These are phyloP conservation scores for Flammula alnicola DNA, from an alignment of 1,284 basidiomycete genomes.

Conservation along the genomic window DNA sequence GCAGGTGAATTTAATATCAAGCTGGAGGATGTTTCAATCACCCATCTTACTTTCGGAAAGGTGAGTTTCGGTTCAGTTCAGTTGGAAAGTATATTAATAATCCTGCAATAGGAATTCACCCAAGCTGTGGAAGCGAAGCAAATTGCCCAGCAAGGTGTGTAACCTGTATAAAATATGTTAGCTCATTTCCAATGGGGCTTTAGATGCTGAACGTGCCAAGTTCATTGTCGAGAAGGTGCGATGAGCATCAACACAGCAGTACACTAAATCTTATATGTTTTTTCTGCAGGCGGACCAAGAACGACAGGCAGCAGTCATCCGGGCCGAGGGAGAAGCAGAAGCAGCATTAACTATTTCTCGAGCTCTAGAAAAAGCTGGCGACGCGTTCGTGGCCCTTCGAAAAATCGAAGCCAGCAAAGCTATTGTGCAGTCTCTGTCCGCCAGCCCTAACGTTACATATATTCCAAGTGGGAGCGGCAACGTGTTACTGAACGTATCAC, in stretches of 20 bases:
- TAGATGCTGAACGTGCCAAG: slow-evolving; percentile 97
- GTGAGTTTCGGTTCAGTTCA: slow-evolving; percentile 39
- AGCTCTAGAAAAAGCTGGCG: slow-evolving; percentile 93
- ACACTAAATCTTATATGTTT: slow-evolving; percentile 12
- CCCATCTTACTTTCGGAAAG: slow-evolving; percentile 83
- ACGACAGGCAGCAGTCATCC: slow-evolving; percentile 96
- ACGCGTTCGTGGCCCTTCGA: slow-evolving; percentile 93
- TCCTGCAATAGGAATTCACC: slow-evolving; percentile 70
- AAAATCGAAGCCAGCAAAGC: slow-evolving; percentile 99
- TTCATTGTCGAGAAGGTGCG: slow-evolving; percentile 96
- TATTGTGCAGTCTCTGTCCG: slow-evolving; percentile 83
- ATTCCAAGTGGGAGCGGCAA: slow-evolving; percentile 82
- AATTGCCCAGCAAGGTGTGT: slow-evolving; percentile 89
- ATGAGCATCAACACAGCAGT: neutral
- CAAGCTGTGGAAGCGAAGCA: slow-evolving; percentile 99
- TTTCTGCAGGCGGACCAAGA: slow-evolving; percentile 91
- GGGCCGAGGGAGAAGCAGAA: slow-evolving; percentile 98
- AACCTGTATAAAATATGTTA: neutral
- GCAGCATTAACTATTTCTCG: slow-evolving; percentile 92
- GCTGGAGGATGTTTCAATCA: slow-evolving; percentile 97
- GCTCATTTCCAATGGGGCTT: slow-evolving; percentile 18
- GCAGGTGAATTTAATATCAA: slow-evolving; percentile 97
- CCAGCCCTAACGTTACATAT: slow-evolving; percentile 86
- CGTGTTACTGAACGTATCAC: slow-evolving; percentile 84
- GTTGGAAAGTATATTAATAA: neutral